Percentiles rank a stretch among this genome's conserved stretches.
Conservation (phyloP, 1,284 basidiomycete genomes). For the Microbotryum intermedium region DNA sequence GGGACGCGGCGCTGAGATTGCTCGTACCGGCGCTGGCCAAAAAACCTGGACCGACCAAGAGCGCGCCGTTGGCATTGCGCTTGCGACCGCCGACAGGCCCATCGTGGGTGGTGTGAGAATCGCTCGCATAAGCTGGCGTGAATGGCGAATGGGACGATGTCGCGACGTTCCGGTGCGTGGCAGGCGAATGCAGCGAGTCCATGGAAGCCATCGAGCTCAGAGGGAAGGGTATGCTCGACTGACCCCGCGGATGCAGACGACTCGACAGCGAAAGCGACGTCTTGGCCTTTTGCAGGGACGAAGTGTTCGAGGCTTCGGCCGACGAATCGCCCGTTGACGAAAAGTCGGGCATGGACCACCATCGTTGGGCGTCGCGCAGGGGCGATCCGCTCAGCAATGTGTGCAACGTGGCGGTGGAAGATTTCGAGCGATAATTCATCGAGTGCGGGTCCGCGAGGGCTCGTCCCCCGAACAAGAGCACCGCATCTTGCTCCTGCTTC, state of each 20-base stretch:
- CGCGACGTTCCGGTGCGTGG: neutral
- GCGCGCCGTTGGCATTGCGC: conserved; percentile 32
- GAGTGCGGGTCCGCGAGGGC: conserved; percentile 2
- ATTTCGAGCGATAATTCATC: neutral
- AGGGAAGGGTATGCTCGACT: neutral
- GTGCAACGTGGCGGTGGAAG: neutral
- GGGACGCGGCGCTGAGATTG: conserved; percentile 21
- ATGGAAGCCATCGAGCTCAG: conserved; percentile 2
- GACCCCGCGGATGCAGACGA: neutral
- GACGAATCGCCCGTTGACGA: neutral
- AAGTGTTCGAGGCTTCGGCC: neutral
- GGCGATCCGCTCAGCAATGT: neutral
- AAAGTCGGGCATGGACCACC: conserved; percentile 18
- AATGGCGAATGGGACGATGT: neutral
- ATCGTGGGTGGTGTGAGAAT: conserved; percentile 2
- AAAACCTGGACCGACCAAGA: conserved; percentile 20
- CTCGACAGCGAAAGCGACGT: neutral
- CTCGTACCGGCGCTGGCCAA: conserved; percentile 2
- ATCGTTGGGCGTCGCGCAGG: neutral
- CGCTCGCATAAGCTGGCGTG: neutral
- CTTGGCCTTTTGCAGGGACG: neutral
- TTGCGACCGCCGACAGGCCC: conserved; percentile 20
- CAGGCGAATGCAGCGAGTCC: conserved; percentile 3
- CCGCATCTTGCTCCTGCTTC: conserved; percentile 4
- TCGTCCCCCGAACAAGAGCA: conserved; percentile 18